Conservation (phyloP, 116 monocot genomes). For the Trichopus zeylanicus region DNA sequence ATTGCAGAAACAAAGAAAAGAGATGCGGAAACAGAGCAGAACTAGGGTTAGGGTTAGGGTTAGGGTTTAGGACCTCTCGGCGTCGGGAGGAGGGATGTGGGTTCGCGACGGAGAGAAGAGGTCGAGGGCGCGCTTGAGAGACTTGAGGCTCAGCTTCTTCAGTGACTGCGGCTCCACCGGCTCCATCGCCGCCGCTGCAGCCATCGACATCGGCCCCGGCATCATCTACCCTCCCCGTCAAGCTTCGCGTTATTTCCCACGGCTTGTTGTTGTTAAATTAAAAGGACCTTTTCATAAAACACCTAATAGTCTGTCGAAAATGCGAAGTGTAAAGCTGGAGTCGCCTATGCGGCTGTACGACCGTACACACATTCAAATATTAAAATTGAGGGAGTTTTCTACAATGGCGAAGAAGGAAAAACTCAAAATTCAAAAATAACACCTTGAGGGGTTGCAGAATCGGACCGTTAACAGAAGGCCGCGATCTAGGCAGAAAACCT, state of each 20-base stretch:
- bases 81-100: slow-evolving; percentile 43
- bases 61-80: slow-evolving; percentile 43
- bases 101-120: slow-evolving; percentile 74
- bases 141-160: slow-evolving; percentile 94
- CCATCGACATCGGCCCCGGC: not conserved
- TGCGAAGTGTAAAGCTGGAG: too few species aligned
- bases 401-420: too few species aligned
- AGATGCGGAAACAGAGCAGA: not conserved
- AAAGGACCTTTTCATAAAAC: too few species aligned
- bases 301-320: too few species aligned
- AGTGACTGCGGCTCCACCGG: slow-evolving; percentile 95
- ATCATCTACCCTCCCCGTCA: not conserved
- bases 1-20: not conserved
- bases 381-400: too few species aligned
- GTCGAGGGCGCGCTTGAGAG: slow-evolving; percentile 86
- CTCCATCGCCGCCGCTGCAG: slow-evolving; percentile 31
- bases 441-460: too few species aligned
- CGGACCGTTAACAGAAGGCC: too few species aligned
- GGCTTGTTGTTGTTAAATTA: too few species aligned
- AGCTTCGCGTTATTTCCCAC: not conserved
- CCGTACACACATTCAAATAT: too few species aligned
- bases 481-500: too few species aligned
- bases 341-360: too few species aligned
- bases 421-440: too few species aligned
- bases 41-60: not conserved